Percentiles rank a stretch among this genome's conserved stretches.
These are phyloP conservation scores for Odonthalia washingtoniensis DNA, from an alignment of 31 red algal species.

Conservation along the genomic window DNA sequence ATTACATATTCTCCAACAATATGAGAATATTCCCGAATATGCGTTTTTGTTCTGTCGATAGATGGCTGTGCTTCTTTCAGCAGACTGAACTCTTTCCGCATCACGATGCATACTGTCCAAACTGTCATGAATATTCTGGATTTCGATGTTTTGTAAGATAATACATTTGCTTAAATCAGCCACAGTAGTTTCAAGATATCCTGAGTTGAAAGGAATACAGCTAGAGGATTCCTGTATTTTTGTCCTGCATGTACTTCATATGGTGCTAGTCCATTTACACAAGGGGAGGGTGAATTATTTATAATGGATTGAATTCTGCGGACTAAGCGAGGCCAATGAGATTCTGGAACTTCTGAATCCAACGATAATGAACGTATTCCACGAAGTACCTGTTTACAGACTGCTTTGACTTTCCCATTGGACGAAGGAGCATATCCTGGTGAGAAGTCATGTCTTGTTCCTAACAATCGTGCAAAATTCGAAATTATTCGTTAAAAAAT, in stretches of 20 bases:
- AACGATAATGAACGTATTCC: neutral
- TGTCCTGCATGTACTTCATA: neutral
- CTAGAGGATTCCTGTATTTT: neutral
- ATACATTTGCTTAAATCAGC: no score
- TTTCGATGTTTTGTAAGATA: no score
- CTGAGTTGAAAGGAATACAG: neutral
- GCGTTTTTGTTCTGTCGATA: neutral
- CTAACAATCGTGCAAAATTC: slow-evolving; percentile 16
- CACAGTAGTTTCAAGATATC: no score
- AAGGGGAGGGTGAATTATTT: neutral
- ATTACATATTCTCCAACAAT: neutral
- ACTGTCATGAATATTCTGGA: no score
- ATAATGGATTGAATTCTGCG: neutral
- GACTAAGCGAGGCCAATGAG: neutral
- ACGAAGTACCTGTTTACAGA: slow-evolving; percentile 36
- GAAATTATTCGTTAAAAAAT: slow-evolving; percentile 42
- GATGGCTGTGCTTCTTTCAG: neutral
- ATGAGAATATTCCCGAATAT: neutral
- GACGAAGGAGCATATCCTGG: slow-evolving; percentile 44
- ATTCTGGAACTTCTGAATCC: neutral
- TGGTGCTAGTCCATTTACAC: neutral
- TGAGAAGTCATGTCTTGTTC: slow-evolving; percentile 34
- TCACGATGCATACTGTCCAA: neutral
- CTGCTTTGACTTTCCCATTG: slow-evolving; percentile 33
- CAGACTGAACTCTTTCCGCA: neutral